Conservation (phyloP, 129 eudicot genomes). For the sunflower (Helianthus annuus) region HanXRQr2.0-SUNRISE NC_035446.2:172769431-172769930, state of each 20-base stretch:
- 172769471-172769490: constrained; percentile 69
- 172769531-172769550: constrained; percentile 76
- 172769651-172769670: constrained; percentile 55
- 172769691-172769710: constrained; percentile 50
- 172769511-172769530: constrained; percentile 77
- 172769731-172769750: constrained; percentile 53
- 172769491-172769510: constrained; percentile 64
- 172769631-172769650: constrained; percentile 58
- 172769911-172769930: constrained; percentile 71
- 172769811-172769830: constrained; percentile 89
- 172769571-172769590: constrained; percentile 75
- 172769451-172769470: constrained; percentile 67
- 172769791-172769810: constrained; percentile 89
- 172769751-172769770: constrained; percentile 72
- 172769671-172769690: constrained; percentile 54
- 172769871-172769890: constrained; percentile 70
- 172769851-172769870: constrained; percentile 65
- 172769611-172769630: constrained; percentile 82
- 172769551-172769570: constrained; percentile 68
- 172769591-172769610: constrained; percentile 72
- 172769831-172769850: constrained; percentile 77
- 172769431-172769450: constrained; percentile 75
- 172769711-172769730: constrained; percentile 74
- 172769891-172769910: constrained; percentile 84
- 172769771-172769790: constrained; percentile 70